phyloP scores from a whole-genome alignment of 208 protist species.

The Wallacemonas sp. region DNA sequence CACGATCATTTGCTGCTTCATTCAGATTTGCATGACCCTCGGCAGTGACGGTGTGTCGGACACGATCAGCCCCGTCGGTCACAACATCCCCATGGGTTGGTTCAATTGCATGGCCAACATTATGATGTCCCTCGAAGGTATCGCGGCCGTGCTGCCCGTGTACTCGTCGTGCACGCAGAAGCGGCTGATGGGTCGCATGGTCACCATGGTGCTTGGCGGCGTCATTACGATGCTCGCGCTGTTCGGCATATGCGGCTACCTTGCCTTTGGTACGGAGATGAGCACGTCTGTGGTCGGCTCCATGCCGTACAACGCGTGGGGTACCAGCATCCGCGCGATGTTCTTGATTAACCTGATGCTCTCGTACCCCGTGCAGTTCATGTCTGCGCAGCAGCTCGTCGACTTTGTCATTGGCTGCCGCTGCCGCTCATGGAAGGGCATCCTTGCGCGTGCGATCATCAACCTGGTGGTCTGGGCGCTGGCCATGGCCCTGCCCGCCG shows the following conservation, averaged over 20 bases:
- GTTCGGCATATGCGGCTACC: conserved; percentile 70
- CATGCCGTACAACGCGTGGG: conserved; percentile 48
- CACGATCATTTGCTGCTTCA: conserved; percentile 50
- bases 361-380: conserved; percentile 77
- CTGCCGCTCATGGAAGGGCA: conserved; percentile 49
- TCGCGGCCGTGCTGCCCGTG: conserved; percentile 75
- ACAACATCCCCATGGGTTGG: conserved; percentile 45
- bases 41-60: conserved; percentile 18
- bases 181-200: conserved; percentile 52
- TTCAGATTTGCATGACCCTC: conserved; percentile 25
- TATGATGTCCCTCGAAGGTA: conserved; percentile 82
- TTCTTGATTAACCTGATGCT: conserved; percentile 68
- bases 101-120: conserved; percentile 79
- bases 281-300: conserved; percentile 42
- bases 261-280: conserved; percentile 55
- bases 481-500: conserved; percentile 55
- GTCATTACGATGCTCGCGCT: conserved; percentile 56
- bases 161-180: conserved; percentile 72
- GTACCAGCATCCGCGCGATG: conserved; percentile 41
- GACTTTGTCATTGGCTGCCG: conserved; percentile 53
- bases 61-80: conserved; percentile 19
- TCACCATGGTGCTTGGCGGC: conserved; percentile 47
- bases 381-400: conserved; percentile 77
- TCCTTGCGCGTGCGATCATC: conserved; percentile 52
- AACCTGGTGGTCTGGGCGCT: conserved; percentile 66